Percentiles rank a stretch among this genome's conserved stretches.
Evolutionary conservation across 2,329 filamentous ascomycete genomes (phyloP).

Genomic region (Shiraia bambusicola): DNA sequence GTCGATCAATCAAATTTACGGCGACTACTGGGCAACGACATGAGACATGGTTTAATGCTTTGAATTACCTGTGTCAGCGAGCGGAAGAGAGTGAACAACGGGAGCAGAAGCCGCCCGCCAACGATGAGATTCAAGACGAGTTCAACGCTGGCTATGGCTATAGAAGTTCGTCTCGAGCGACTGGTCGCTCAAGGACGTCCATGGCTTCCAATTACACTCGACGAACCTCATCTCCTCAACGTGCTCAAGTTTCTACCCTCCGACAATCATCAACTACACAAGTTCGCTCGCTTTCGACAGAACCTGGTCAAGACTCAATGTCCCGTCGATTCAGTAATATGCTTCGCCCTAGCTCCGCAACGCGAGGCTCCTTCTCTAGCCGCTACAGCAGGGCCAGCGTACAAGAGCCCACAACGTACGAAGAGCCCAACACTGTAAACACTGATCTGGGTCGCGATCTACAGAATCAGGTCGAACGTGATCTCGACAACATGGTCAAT

Average conservation of each 20-base stretch:
- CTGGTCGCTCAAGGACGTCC: slow-evolving; percentile 59
- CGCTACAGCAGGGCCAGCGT: slow-evolving; percentile 46
- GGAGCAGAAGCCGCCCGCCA: slow-evolving; percentile 58
- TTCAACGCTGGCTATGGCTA: slow-evolving; percentile 68
- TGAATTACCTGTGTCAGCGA: slow-evolving; percentile 87
- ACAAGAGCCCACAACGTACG: slow-evolving; percentile 43
- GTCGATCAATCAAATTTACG: slow-evolving; percentile 88
- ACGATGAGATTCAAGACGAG: slow-evolving; percentile 64
- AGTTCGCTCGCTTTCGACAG: slow-evolving; percentile 34
- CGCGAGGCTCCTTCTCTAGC: slow-evolving; percentile 55
- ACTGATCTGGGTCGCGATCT: slow-evolving; percentile 77
- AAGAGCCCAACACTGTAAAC: slow-evolving; percentile 66
- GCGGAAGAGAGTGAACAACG: slow-evolving; percentile 54
- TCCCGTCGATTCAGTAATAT: slow-evolving; percentile 50
- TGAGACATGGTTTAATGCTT: slow-evolving; percentile 97
- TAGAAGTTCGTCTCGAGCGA: slow-evolving; percentile 54
- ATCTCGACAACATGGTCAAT: slow-evolving; percentile 83
- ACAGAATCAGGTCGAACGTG: slow-evolving; percentile 74
- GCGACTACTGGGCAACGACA: slow-evolving; percentile 91
- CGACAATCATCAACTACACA: slow-evolving; percentile 48
- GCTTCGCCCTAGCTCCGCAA: slow-evolving; percentile 45
- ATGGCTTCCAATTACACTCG: slow-evolving; percentile 78
- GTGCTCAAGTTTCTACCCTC: slow-evolving; percentile 45
- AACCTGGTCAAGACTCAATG: slow-evolving; percentile 45
- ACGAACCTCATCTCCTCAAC: slow-evolving; percentile 41